These are phyloP conservation scores for Aspergillus candidus DNA, from an alignment of 2,329 filamentous ascomycete genomes.

Conservation along the genomic window DNA sequence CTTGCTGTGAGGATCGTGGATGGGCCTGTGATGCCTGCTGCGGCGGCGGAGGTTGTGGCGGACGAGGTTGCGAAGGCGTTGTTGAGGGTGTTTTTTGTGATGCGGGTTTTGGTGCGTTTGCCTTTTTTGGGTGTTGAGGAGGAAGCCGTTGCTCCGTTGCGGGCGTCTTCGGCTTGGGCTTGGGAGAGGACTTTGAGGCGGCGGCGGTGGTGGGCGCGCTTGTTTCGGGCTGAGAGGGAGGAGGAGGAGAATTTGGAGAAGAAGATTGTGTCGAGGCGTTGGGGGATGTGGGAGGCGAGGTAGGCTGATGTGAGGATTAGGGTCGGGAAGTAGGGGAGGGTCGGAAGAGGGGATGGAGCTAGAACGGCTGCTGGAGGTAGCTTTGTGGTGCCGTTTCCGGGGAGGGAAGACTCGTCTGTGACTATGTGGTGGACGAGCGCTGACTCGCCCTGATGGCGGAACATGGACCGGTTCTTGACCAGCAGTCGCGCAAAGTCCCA, in stretches of 20 bases:
- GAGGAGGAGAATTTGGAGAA: conserved; percentile 46
- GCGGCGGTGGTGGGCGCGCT: conserved; percentile 39
- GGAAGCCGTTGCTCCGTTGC: conserved; percentile 21
- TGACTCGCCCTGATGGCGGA: conserved; percentile 42
- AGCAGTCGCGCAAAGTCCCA: conserved; percentile 82
- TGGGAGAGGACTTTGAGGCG: conserved; percentile 38
- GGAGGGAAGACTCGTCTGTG: conserved; percentile 22
- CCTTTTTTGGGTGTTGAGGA: conserved; percentile 30
- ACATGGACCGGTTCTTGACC: conserved; percentile 44
- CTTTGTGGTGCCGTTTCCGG: conserved; percentile 10
- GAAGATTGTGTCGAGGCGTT: conserved; percentile 44
- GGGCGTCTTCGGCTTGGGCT: conserved; percentile 31
- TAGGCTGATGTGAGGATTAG: conserved; percentile 44
- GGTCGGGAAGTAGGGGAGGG: conserved; percentile 43
- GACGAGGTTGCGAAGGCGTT: conserved; percentile 36
- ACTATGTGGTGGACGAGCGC: conserved; percentile 39
- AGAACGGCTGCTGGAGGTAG: conserved; percentile 17
- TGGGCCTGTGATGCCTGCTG: conserved; percentile 29
- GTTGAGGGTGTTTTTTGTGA: conserved; percentile 37
- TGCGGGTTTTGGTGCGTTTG: conserved; percentile 33
- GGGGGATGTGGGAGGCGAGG: conserved; percentile 43
- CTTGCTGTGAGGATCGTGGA: conserved; percentile 37
- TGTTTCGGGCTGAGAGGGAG: conserved; percentile 38
- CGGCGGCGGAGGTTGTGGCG: conserved; percentile 29
- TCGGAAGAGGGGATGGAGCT: conserved; percentile 28